Base-by-base conservation (phyloP, 305 asterid genomes). In the Stenogyne calaminthoides region DNA sequence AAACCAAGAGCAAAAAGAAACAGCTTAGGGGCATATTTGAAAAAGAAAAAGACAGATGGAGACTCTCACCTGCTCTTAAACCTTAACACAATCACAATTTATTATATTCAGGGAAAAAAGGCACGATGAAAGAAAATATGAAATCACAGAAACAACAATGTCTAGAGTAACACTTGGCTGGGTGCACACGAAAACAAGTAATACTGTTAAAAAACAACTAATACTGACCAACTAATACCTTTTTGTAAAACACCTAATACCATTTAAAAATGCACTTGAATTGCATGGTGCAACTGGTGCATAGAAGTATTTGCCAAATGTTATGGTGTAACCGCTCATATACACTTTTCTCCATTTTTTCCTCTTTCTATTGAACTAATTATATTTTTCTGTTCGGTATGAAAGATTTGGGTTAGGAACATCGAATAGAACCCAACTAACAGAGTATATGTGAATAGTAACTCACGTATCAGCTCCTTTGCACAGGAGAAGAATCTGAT, bases 381-480 rank as follows among this genome's bases (percentile, higher is more conserved):
- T 25, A 25, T 29, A 25, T 27, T 11, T 9, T 34, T 52, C 14
- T 39, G 64, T 16, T 64, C 57, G 52, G 10, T 37, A 6, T 69
- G 54, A 15, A 64, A 39, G 54, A n/a, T 6, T 54, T 40, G 2
- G 19, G 64, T 3, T 54, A 69, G 52, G 39, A 69, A 15, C 47
- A 15, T 9, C 7, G 14, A 12, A 27, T 14, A 34, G 32, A 47
- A 49, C 57, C 19, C 59, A 49, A 70, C 19, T 57, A n/a, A 32
- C 44, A 70, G 39, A 61, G 20, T 36, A 67, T 59, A 56, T 32
- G 14, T 64, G 62, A 75, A 34, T 32, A 60, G 42, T 54, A 47
- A 46, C 79, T 44, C 60, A 93, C 98, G 89, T 93, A 86, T 93
- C 98, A 52, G 98, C 97, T 85, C 98, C 98, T 87, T 94, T 94